A percentile compares a stretch with the other conserved stretches of the same genome.
These are phyloP conservation scores for Xanthoconium stramineum DNA, from an alignment of 768 basidiomycete genomes.

Conservation along the genomic window DNA sequence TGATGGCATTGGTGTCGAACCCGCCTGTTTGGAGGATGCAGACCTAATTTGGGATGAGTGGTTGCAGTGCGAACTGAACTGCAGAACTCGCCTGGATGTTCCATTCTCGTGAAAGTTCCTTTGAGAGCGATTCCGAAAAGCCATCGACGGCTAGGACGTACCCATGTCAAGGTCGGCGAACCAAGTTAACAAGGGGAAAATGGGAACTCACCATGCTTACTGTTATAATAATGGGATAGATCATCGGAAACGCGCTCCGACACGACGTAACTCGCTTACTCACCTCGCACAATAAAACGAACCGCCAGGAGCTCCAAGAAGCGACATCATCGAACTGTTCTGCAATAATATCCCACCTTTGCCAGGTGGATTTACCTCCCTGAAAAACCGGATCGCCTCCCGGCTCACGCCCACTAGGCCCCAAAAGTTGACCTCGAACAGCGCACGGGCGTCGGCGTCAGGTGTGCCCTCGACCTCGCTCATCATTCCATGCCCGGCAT, in stretches of 20 bases:
- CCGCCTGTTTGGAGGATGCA: constrained; percentile 15
- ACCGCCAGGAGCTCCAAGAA: background rate
- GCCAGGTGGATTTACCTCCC: constrained; percentile 28
- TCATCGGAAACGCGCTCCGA: background rate
- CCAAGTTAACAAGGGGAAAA: too few species aligned
- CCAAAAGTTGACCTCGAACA: constrained; percentile 35
- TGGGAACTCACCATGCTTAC: constrained; percentile 10
- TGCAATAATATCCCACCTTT: constrained; percentile 10
- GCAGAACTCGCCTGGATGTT: constrained; percentile 11
- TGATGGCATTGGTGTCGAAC: constrained; percentile 13
- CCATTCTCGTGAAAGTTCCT: constrained; percentile 12
- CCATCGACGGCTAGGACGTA: constrained; percentile 9
- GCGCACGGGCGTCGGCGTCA: constrained; percentile 25
- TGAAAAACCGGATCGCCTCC: constrained; percentile 29
- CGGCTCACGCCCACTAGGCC: constrained; percentile 15
- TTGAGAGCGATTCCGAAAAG: constrained; percentile 2
- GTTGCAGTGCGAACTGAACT: too few species aligned
- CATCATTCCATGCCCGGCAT: constrained; percentile 32
- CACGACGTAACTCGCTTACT: background rate
- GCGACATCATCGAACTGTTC: constrained; percentile 6
- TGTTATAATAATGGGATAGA: background rate
- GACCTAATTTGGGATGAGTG: background rate
- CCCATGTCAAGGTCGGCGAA: background rate
- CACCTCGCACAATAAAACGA: constrained; percentile 12
- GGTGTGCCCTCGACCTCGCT: constrained; percentile 34